A percentile compares a stretch with the other conserved stretches of the same genome.
phyloP scores from a whole-genome alignment of 176 grass and related monocot genomes.

The Hyparrhenia diplandra region DNA sequence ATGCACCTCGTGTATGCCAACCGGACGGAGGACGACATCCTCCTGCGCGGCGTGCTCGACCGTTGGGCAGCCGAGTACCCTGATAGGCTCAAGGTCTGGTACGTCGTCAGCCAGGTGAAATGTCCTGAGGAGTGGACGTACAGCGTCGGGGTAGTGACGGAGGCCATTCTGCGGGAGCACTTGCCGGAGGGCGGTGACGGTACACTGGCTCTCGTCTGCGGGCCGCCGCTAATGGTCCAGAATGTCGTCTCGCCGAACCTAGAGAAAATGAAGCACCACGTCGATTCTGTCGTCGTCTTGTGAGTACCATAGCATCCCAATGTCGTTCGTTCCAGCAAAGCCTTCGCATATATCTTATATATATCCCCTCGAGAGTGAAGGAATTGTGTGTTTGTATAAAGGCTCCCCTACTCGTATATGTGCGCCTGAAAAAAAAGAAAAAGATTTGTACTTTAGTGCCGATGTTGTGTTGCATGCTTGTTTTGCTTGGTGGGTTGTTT shows the following conservation, averaged over 20 bases:
- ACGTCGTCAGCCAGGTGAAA: constrained; percentile 41
- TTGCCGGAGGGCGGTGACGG: constrained; percentile 47
- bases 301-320: constrained; percentile 1
- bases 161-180: constrained; percentile 55
- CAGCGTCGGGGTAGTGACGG: constrained; percentile 48
- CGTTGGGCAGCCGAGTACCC: constrained; percentile 43
- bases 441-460: too few species aligned
- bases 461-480: too few species aligned
- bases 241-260: constrained; percentile 53
- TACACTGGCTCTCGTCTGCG: constrained; percentile 63
- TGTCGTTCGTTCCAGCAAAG: constrained; percentile 5
- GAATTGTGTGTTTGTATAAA: too few species aligned
- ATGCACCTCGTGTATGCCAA: constrained; percentile 83
- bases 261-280: constrained; percentile 76
- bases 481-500: too few species aligned
- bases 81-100: constrained; percentile 79
- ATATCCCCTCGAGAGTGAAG: too few species aligned
- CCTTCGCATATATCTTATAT: too few species aligned
- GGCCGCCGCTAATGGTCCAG: constrained; percentile 78
- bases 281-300: constrained; percentile 58
- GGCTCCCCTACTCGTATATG: too few species aligned
- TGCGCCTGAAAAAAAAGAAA: too few species aligned
- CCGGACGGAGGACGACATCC: constrained; percentile 78
- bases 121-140: constrained; percentile 42
- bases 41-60: constrained; percentile 63